Evolutionary conservation across 306 rosid genomes (phyloP), one percentile per base, ranked within the genome.

Genomic region (Quercus suber): DNA sequence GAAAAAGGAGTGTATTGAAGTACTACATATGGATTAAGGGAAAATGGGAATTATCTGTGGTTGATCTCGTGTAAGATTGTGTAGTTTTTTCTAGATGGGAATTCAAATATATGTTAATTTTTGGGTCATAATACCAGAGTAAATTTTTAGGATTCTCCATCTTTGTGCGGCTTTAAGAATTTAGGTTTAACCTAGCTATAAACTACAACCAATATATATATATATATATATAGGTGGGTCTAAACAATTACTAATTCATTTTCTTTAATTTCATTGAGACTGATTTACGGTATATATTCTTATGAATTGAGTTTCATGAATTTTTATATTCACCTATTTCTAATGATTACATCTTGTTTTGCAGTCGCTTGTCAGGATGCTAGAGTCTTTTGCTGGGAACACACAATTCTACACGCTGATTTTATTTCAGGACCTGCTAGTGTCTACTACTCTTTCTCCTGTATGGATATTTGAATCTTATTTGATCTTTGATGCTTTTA

Each of bases 341-440:
- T 58, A 55, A 78, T 68, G 75, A 73, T 55, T 81, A 72, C 64
- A 56, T 74, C 20, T 81, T 84, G 76, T 71, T 84, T 86, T 81
- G 84, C 98, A 96, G 99, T 88, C 98, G 10, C 96, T 96, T 87
- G 96, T 90, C 80, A 89, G 90, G 78, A 85, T 82, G 78, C 87
- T 96, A 41, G 99, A 93, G 81, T 87, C 96, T 79, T 89, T 93
- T 77, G 85, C 90, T 33, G 98, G 92, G 84, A 96, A 82, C 84
- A 63, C 87, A 51, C 80, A 92, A n/a, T 96, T 98, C 86, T 75
- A 89, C 89, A 90, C 98, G 56, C 73, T 96, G 85, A 79, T 96
- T 83, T 88, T 96, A 79, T 96, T 87, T 87, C 98, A 96, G 83
- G 98, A 96, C 84, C 85, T 96, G 76, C 87, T 96, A 87, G 99